Evolutionary conservation across 202 grass and related monocot species (phyloP).

Genomic region (Hordeum pubiflorum): DNA sequence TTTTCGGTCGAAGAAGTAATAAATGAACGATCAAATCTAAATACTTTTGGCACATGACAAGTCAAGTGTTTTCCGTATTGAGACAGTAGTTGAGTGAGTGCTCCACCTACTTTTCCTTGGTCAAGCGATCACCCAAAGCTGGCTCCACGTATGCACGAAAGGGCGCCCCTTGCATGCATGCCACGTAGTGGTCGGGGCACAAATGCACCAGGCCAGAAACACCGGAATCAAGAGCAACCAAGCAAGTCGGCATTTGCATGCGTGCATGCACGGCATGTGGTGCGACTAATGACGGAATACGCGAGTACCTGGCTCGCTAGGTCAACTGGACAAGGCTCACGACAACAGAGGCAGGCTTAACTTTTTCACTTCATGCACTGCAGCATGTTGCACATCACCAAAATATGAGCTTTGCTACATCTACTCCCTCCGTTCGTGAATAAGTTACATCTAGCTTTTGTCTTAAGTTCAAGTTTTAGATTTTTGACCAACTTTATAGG

Average conservation of each 20-base stretch:
- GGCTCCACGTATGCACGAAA: not conserved
- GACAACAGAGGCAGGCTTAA: too few species aligned
- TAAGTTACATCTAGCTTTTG: too few species aligned
- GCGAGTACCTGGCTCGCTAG: not conserved
- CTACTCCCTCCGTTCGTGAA: too few species aligned
- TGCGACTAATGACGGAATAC: not conserved
- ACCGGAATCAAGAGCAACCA: not conserved
- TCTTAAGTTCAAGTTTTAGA: too few species aligned
- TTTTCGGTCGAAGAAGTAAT: not conserved
- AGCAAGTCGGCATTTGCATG: not conserved
- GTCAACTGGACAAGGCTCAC: too few species aligned
- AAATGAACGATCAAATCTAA: not conserved
- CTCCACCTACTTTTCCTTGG: not conserved
- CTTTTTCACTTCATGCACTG: too few species aligned
- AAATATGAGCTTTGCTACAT: too few species aligned
- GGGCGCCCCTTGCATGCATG: not conserved
- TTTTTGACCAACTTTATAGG: too few species aligned
- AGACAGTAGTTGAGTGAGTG: not conserved
- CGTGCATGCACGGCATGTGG: not conserved
- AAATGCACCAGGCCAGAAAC: not conserved
- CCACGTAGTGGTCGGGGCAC: not conserved
- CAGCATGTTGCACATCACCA: too few species aligned
- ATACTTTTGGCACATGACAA: not conserved
- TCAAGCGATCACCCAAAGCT: not conserved
- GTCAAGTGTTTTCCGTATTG: not conserved